These are phyloP conservation scores for Fonsecaea nubica DNA, from an alignment of 2,329 filamentous ascomycete genomes.

Conservation along the genomic window DNA sequence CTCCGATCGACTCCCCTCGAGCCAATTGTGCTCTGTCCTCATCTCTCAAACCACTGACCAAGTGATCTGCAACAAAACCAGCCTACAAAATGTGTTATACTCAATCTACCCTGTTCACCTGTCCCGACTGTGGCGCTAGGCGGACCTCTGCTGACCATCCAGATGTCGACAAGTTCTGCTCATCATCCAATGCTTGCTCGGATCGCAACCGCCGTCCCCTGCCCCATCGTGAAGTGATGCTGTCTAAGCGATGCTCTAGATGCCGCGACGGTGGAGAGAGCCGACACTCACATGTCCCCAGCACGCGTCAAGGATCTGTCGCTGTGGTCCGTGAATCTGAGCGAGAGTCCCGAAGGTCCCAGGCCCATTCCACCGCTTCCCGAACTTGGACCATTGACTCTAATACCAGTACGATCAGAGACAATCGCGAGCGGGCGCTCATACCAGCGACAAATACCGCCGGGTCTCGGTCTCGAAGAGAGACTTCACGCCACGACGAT, in stretches of 20 bases:
- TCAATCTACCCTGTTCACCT: not conserved
- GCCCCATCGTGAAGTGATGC: not conserved
- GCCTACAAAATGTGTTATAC: constrained; percentile 1
- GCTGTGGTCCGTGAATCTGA: not conserved
- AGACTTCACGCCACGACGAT: not conserved
- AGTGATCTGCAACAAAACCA: not conserved
- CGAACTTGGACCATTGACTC: not conserved
- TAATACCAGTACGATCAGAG: not conserved
- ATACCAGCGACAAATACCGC: not conserved
- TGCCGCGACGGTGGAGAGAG: not conserved
- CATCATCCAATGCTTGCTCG: not conserved
- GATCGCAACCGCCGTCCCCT: not conserved
- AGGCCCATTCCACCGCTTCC: not conserved
- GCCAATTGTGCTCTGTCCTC: not conserved
- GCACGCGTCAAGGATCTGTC: not conserved
- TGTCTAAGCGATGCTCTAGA: not conserved
- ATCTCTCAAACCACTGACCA: not conserved
- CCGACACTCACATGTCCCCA: not conserved
- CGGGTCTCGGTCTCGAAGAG: not conserved
- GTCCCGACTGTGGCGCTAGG: not conserved
- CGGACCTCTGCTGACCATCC: not conserved
- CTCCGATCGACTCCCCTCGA: not conserved
- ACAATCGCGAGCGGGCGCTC: not conserved
- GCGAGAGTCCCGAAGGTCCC: not conserved
- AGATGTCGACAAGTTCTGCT: not conserved